phyloP scores from a whole-genome alignment of 139 green algal genomes.

The Choricystis sp. region DNA sequence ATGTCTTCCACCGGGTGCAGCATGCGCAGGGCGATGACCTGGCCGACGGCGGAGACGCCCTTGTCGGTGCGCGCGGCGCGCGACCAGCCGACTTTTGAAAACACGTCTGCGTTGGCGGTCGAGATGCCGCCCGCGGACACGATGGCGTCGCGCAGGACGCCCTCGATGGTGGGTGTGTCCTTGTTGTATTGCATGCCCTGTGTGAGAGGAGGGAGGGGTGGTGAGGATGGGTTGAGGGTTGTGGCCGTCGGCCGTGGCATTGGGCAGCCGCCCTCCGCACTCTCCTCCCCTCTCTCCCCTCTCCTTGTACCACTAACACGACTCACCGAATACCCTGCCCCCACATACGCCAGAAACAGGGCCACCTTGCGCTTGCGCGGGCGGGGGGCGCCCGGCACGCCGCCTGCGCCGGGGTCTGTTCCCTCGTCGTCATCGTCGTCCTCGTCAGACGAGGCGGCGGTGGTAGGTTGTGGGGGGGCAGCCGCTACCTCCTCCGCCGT shows the following conservation, averaged over 20 bases:
- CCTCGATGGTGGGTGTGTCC: slow-evolving; percentile 64
- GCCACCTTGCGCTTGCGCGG: slow-evolving; percentile 55
- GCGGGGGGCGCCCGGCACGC: neutral
- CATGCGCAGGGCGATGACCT: slow-evolving; percentile 50
- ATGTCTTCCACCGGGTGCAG: slow-evolving; percentile 19
- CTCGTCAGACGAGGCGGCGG: too few species aligned
- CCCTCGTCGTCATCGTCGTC: neutral
- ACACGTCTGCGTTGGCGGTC: slow-evolving; percentile 41
- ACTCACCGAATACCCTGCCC: slow-evolving; percentile 60
- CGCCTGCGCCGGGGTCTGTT: neutral
- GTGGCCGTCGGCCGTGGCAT: too few species aligned
- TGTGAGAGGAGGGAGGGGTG: too few species aligned
- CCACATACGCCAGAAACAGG: slow-evolving; percentile 60
- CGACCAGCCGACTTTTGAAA: slow-evolving; percentile 59
- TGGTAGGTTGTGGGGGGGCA: too few species aligned
- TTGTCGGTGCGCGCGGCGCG: slow-evolving; percentile 91
- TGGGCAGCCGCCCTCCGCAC: too few species aligned
- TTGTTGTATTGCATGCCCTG: slow-evolving; percentile 87
- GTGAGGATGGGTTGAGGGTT: too few species aligned
- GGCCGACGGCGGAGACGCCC: slow-evolving; percentile 75
- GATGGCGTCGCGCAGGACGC: slow-evolving; percentile 58
- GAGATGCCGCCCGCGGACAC: slow-evolving; percentile 50
- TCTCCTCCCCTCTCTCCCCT: too few species aligned
- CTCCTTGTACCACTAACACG: too few species aligned
- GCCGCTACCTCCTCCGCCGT: too few species aligned